phyloP scores from a whole-genome alignment of 495 filamentous ascomycete species.

The Penicillium dipodomyicola region DNA sequence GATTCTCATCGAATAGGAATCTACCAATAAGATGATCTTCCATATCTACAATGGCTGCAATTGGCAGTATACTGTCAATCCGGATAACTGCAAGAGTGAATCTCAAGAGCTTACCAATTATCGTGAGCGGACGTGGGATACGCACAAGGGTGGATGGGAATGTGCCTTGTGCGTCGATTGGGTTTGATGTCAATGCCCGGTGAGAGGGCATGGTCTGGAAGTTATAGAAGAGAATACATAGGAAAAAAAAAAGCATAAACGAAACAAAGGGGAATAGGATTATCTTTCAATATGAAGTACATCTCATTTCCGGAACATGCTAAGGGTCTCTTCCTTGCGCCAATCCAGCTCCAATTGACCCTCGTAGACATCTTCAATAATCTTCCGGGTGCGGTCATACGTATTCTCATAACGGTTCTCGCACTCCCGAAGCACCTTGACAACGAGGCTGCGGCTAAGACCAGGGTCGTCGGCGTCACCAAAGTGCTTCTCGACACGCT shows the following conservation, averaged over 20 bases:
- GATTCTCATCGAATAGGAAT: too few relatives aligned
- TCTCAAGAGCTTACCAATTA: too few relatives aligned
- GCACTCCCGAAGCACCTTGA: constrained; percentile 75
- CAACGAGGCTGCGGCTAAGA: constrained; percentile 67
- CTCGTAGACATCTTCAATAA: constrained; percentile 63
- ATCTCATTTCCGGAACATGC: constrained; percentile 50
- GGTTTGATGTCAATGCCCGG: too few relatives aligned
- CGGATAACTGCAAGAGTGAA: too few relatives aligned
- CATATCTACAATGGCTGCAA: too few relatives aligned
- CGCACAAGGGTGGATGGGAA: too few relatives aligned
- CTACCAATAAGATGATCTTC: too few relatives aligned
- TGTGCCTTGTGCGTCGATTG: too few relatives aligned
- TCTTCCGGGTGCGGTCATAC: constrained; percentile 63
- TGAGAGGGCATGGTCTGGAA: too few relatives aligned
- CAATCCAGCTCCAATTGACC: constrained; percentile 62
- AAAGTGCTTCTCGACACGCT: constrained; percentile 95
- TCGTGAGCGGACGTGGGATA: too few relatives aligned
- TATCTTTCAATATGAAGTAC: constrained; percentile 5
- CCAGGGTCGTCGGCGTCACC: constrained; percentile 75
- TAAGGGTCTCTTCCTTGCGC: constrained; percentile 55
- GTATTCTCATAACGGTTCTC: constrained; percentile 74
- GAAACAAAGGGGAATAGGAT: constrained; percentile 18
- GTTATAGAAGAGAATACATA: neutral
- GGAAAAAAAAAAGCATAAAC: constrained; percentile 5
- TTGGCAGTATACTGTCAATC: too few relatives aligned